Evolutionary conservation across 129 eudicot species (phyloP).

Genomic region (Apium graveolens): DNA sequence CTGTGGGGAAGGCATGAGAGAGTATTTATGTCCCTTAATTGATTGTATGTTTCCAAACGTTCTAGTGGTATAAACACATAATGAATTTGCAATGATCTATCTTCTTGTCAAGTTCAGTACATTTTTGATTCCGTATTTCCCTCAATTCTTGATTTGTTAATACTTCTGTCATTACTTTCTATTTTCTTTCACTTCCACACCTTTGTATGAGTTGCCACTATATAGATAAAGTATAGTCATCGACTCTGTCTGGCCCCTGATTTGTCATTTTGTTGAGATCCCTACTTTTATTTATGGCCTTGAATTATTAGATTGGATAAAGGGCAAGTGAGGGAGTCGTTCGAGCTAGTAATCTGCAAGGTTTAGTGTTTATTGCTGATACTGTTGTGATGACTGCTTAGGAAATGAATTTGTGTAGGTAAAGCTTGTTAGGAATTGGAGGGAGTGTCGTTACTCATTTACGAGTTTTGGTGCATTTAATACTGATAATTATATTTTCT

Average conservation of each 20-base stretch:
- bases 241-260: not conserved
- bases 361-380: not conserved
- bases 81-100: not conserved
- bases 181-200: no score
- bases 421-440: no score
- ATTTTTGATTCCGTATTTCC: not conserved
- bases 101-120: no score
- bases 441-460: no score
- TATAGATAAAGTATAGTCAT: not conserved
- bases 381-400: not conserved
- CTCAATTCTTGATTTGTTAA: not conserved
- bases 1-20: not conserved
- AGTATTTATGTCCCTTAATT: not conserved
- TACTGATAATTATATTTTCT: no score
- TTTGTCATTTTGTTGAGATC: no score
- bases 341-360: not conserved
- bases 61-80: not conserved
- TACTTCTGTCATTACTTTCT: no score
- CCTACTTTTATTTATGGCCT: not conserved
- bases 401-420: no score
- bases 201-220: no score
- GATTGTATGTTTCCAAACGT: no score
- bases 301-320: not conserved
- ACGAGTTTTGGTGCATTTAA: no score
- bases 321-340: no score